Conservation (phyloP, 495 filamentous ascomycete species). For the Aspergillus homomorphus region DNA sequence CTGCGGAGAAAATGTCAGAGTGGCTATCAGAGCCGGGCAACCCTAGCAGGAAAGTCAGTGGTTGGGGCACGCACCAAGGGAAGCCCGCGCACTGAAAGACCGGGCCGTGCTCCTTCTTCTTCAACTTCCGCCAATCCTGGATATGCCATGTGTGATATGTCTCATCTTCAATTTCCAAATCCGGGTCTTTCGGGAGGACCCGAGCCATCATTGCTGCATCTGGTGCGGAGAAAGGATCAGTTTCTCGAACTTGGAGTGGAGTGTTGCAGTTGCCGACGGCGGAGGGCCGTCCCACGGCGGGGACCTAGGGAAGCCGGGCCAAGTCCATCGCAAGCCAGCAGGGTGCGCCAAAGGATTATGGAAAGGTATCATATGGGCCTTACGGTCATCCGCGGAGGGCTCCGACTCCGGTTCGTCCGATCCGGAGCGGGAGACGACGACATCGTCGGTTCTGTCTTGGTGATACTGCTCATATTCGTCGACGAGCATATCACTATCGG, state of each 20-base stretch:
- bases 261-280: not conserved
- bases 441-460: slow-evolving; percentile 78
- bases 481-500: slow-evolving; percentile 63
- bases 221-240: slow-evolving; percentile 35
- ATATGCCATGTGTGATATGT: slow-evolving; percentile 79
- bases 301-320: slow-evolving; percentile 4
- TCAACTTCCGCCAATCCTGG: slow-evolving; percentile 68
- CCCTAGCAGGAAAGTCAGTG: not conserved
- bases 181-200: slow-evolving; percentile 67
- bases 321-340: not conserved
- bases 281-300: slow-evolving; percentile 11
- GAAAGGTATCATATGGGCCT: slow-evolving; percentile 27
- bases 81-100: slow-evolving; percentile 79
- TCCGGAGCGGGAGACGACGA: slow-evolving; percentile 74
- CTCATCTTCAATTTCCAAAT: slow-evolving; percentile 71
- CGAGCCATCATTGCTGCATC: slow-evolving; percentile 80
- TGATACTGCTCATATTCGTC: slow-evolving; percentile 69
- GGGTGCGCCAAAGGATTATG: not conserved
- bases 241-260: slow-evolving; percentile 1
- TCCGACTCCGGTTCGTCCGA: slow-evolving; percentile 51
- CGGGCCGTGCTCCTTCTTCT: slow-evolving; percentile 80
- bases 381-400: slow-evolving; percentile 71
- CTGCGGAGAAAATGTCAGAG: slow-evolving; percentile 34
- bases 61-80: slow-evolving; percentile 66
- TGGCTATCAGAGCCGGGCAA: slow-evolving; percentile 12